Conservation (phyloP, 345 rosid genomes). For the Streptanthus diversifolius region DNA sequence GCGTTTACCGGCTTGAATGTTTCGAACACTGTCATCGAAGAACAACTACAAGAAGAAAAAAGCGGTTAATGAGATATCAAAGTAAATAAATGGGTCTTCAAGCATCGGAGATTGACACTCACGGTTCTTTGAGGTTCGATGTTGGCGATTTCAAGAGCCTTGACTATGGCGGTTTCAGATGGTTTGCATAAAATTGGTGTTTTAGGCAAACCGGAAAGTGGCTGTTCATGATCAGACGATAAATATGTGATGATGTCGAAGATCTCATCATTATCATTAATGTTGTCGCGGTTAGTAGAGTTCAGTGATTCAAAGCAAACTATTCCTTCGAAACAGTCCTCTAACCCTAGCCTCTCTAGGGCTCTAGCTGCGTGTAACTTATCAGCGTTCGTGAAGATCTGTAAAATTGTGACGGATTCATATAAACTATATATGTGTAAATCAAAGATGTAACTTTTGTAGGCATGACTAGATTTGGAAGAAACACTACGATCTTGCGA, state of each 20-base stretch:
- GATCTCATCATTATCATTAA: slow-evolving; percentile 27
- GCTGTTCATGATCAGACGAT: slow-evolving; percentile 17
- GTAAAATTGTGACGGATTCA: not conserved
- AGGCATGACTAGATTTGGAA: not conserved
- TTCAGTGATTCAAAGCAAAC: slow-evolving; percentile 78
- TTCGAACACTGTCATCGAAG: slow-evolving; percentile 80
- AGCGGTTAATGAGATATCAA: not conserved
- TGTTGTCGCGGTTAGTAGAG: slow-evolving; percentile 30
- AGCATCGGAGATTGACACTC: slow-evolving; percentile 19
- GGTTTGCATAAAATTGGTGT: slow-evolving; percentile 82
- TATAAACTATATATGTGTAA: not conserved
- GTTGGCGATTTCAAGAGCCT: slow-evolving; percentile 61
- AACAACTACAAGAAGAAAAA: slow-evolving; percentile 40
- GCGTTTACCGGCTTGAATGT: slow-evolving; percentile 75
- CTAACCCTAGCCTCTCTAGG: slow-evolving; percentile 63
- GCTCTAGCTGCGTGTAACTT: slow-evolving; percentile 58
- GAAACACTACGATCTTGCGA: slow-evolving; percentile 51
- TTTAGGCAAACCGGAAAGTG: slow-evolving; percentile 41
- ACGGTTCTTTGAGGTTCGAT: slow-evolving; percentile 70
- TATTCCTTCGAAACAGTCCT: slow-evolving; percentile 78
- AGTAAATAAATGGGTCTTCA: not conserved
- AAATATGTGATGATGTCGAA: slow-evolving; percentile 63
- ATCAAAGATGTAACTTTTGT: not conserved
- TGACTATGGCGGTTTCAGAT: slow-evolving; percentile 51
- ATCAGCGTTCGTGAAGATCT: slow-evolving; percentile 88